These are phyloP conservation scores for Candida jianshihensis DNA, from an alignment of 805 yeast species.

Conservation along the genomic window DNA sequence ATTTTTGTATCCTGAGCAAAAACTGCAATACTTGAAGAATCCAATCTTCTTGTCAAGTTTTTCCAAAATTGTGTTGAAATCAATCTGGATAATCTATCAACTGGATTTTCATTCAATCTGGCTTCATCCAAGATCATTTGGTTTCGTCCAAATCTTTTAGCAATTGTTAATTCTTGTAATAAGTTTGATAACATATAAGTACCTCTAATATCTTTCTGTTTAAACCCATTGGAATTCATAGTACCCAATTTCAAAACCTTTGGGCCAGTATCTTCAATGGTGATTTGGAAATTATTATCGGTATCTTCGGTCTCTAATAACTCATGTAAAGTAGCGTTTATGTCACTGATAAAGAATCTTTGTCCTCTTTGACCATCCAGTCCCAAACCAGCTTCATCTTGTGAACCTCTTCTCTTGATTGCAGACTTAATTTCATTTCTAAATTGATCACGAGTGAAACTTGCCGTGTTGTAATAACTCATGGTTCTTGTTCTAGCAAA, in stretches of 20 bases:
- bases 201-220: constrained; percentile 69
- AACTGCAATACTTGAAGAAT: constrained; percentile 49
- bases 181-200: constrained; percentile 85
- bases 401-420: constrained; percentile 44
- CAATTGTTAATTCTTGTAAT: constrained; percentile 83
- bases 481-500: constrained; percentile 52
- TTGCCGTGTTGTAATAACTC: constrained; percentile 34
- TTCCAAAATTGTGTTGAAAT: constrained; percentile 79
- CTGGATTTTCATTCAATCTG: constrained; percentile 82
- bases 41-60: constrained; percentile 63
- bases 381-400: constrained; percentile 36
- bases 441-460: constrained; percentile 12
- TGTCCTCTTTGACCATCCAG: constrained; percentile 29
- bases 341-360: constrained; percentile 62
- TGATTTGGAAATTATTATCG: constrained; percentile 75
- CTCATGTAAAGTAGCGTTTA: constrained; percentile 63
- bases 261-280: constrained; percentile 81
- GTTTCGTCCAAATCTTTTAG: constrained; percentile 71
- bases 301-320: constrained; percentile 76
- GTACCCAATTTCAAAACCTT: constrained; percentile 77
- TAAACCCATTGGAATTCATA: constrained; percentile 76
- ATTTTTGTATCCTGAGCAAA: constrained; percentile 81
- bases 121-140: constrained; percentile 78
- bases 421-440: constrained; percentile 18
- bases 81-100: constrained; percentile 62